These are phyloP conservation scores for Macrolepiota fuliginosa DNA, from an alignment of 768 basidiomycete species.

Conservation along the genomic window DNA sequence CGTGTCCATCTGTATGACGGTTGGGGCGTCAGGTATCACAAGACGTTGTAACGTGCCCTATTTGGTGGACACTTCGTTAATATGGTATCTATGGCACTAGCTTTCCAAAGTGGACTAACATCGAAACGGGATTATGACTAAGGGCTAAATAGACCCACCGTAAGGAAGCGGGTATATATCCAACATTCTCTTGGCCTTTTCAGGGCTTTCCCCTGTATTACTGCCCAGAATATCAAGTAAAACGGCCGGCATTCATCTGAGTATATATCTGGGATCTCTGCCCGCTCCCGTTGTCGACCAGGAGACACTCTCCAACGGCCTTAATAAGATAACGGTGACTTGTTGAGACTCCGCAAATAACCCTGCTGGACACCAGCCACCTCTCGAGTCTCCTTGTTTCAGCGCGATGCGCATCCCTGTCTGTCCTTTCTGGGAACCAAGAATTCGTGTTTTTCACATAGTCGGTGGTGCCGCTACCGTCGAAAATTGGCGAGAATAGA, in stretches of 20 bases:
- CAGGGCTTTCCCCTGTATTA: neutral
- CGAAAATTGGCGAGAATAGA: neutral
- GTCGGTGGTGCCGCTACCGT: neutral
- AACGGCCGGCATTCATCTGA: neutral
- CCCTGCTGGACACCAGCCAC: neutral
- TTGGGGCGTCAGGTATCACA: neutral
- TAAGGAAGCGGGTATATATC: too few species aligned
- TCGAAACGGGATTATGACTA: neutral
- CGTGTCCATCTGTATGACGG: neutral
- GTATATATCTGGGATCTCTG: neutral
- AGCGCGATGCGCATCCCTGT: neutral
- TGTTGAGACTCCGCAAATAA: slow-evolving; percentile 2
- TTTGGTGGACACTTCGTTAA: neutral
- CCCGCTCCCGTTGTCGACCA: neutral
- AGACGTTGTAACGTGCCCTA: neutral
- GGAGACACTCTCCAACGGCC: neutral
- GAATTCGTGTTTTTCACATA: neutral
- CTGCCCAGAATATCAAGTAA: neutral
- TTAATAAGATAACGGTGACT: neutral
- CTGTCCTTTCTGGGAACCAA: neutral
- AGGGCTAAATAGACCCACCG: too few species aligned
- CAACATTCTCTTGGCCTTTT: too few species aligned
- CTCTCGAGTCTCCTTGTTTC: neutral
- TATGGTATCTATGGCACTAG: neutral
- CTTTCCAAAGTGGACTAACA: neutral